Conservation (phyloP, 2,329 filamentous ascomycete genomes). For the Alternaria atra region DNA sequence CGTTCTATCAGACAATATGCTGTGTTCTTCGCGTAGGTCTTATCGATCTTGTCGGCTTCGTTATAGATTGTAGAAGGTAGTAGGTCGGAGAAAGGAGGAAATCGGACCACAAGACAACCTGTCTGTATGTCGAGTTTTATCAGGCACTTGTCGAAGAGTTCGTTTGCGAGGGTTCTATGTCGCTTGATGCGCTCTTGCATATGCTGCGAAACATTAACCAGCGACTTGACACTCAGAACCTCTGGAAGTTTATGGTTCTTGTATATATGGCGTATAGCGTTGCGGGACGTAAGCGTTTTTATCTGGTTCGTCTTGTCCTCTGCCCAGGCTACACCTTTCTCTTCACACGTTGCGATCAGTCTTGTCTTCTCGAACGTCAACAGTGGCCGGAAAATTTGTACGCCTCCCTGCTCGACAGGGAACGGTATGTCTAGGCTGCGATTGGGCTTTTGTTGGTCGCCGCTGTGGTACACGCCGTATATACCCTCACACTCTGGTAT, state of each 20-base stretch:
- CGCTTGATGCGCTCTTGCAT: constrained; percentile 65
- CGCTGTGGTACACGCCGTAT: constrained; percentile 68
- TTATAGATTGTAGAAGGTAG: constrained; percentile 24
- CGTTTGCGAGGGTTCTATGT: constrained; percentile 63
- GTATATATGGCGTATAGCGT: constrained; percentile 77
- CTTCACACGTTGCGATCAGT: constrained; percentile 77
- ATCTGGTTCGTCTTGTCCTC: constrained; percentile 87
- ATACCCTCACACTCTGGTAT: constrained; percentile 88
- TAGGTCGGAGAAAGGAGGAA: constrained; percentile 36
- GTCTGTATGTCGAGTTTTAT: constrained; percentile 56
- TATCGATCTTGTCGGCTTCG: constrained; percentile 28
- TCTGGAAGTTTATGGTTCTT: constrained; percentile 68
- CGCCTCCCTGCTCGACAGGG: constrained; percentile 69
- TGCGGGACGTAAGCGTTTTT: constrained; percentile 77
- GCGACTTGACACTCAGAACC: constrained; percentile 68
- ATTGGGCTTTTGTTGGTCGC: constrained; percentile 20
- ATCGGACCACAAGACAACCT: constrained; percentile 44
- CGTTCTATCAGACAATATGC: constrained; percentile 58
- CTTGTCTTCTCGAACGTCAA: constrained; percentile 75
- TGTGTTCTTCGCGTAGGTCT: constrained; percentile 32
- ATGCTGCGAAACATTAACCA: constrained; percentile 59
- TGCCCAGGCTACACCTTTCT: constrained; percentile 75
- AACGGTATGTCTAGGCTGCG: constrained; percentile 36
- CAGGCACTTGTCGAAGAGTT: constrained; percentile 60
- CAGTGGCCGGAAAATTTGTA: constrained; percentile 74